Percentiles rank a stretch among this genome's conserved stretches.
Conservation (phyloP, 2,329 filamentous ascomycete species). For the Cladosporium sp. region DNA sequence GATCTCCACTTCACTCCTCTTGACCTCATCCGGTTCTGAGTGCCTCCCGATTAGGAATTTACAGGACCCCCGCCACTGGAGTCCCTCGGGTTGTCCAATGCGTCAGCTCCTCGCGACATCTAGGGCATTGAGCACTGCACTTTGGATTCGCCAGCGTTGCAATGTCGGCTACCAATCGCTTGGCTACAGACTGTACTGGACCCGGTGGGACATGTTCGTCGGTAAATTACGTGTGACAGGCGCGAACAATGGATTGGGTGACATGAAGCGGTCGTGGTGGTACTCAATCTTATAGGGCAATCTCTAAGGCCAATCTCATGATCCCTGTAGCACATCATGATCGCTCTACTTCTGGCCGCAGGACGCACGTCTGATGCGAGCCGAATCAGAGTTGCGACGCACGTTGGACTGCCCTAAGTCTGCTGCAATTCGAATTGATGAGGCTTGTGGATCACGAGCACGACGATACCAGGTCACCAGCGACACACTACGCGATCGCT, state of each 20-base stretch:
- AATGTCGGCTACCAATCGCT: not conserved
- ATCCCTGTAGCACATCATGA: conserved; percentile 1
- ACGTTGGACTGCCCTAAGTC: not conserved
- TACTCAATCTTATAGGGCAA: not conserved
- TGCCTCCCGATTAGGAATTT: conserved; percentile 3
- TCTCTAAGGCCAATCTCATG: not conserved
- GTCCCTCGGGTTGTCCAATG: not conserved
- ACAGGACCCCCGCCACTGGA: conserved; percentile 2
- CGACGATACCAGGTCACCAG: not conserved
- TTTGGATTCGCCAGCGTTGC: not conserved
- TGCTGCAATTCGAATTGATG: not conserved
- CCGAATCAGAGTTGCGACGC: not conserved
- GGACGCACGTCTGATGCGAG: conserved; percentile 1
- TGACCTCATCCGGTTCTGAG: not conserved
- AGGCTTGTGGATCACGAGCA: not conserved
- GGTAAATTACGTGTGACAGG: not conserved
- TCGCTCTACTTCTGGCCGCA: conserved; percentile 6
- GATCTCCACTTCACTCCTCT: not conserved
- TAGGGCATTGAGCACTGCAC: not conserved
- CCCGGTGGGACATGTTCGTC: not conserved
- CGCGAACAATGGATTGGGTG: not conserved
- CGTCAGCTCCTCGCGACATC: not conserved
- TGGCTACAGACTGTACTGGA: not conserved
- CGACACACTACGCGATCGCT: not conserved
- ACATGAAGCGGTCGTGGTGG: not conserved